These are phyloP conservation scores for Epichloe hybrida DNA, from an alignment of 2,329 filamentous ascomycete species.

Conservation along the genomic window DNA sequence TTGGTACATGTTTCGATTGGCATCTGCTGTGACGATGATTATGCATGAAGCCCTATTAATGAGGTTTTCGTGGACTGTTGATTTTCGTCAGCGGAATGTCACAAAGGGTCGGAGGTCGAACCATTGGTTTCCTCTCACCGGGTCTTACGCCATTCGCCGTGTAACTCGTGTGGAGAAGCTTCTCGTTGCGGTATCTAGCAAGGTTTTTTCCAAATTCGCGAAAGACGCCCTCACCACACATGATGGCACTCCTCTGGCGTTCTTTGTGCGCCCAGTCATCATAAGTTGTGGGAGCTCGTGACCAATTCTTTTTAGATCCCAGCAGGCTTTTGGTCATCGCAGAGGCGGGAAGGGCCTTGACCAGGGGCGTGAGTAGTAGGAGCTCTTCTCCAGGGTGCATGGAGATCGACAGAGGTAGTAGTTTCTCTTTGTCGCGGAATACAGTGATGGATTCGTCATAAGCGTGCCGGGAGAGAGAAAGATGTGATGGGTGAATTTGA, in stretches of 20 bases:
- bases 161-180: constrained; percentile 86
- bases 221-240: constrained; percentile 90
- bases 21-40: constrained; percentile 84
- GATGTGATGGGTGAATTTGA: constrained; percentile 70
- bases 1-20: constrained; percentile 87
- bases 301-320: constrained; percentile 34
- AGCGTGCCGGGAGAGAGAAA: constrained; percentile 65
- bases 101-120: neutral
- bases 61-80: constrained; percentile 69
- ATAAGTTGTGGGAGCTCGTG: constrained; percentile 26
- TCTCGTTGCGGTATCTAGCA: constrained; percentile 73
- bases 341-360: constrained; percentile 86
- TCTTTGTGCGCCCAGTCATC: constrained; percentile 46
- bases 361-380: constrained; percentile 74
- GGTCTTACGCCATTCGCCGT: constrained; percentile 85
- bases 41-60: constrained; percentile 81
- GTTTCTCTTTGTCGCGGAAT: constrained; percentile 73
- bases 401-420: constrained; percentile 70
- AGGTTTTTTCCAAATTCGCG: constrained; percentile 76
- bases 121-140: constrained; percentile 21
- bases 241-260: constrained; percentile 46
- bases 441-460: constrained; percentile 92
- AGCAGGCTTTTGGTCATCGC: constrained; percentile 61
- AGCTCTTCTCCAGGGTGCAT: constrained; percentile 78
- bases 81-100: constrained; percentile 5